Percentiles rank a stretch among this genome's conserved stretches.
Conservation (phyloP, 2,329 filamentous ascomycete genomes). For the Phialocephala subalpina region DNA sequence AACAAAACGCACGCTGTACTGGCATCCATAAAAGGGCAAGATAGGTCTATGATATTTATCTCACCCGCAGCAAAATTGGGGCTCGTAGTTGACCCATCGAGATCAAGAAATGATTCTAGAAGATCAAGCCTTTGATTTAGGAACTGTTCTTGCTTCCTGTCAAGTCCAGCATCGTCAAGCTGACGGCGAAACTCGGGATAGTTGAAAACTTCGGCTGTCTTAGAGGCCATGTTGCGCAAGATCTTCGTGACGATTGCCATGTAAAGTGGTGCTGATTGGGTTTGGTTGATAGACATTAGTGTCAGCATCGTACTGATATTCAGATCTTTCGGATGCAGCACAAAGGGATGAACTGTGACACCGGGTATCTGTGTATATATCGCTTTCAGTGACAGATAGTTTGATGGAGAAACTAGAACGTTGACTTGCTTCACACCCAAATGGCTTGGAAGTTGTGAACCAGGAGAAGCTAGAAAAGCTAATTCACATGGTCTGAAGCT, state of each 20-base stretch:
- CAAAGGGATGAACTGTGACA: constrained; percentile 28
- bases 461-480: constrained; percentile 55
- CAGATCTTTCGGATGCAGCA: constrained; percentile 26
- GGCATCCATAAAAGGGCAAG: constrained; percentile 73
- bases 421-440: constrained; percentile 25
- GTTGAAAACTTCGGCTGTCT: constrained; percentile 46
- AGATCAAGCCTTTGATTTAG: constrained; percentile 67
- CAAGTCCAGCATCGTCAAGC: constrained; percentile 50
- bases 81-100: constrained; percentile 44
- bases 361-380: constrained; percentile 26
- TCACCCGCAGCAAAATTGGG: constrained; percentile 55
- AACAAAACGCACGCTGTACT: constrained; percentile 76
- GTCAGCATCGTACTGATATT: constrained; percentile 32
- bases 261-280: constrained; percentile 29
- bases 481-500: constrained; percentile 56
- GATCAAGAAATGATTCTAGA: constrained; percentile 53
- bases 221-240: constrained; percentile 27
- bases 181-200: constrained; percentile 52
- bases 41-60: constrained; percentile 73
- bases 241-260: constrained; percentile 28
- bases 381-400: constrained; percentile 21
- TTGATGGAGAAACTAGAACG: constrained; percentile 31
- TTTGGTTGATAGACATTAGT: constrained; percentile 31
- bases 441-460: constrained; percentile 5
- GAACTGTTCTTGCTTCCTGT: constrained; percentile 57